phyloP scores from a whole-genome alignment of 208 protist species.

The Trypanosoma avium region DNA sequence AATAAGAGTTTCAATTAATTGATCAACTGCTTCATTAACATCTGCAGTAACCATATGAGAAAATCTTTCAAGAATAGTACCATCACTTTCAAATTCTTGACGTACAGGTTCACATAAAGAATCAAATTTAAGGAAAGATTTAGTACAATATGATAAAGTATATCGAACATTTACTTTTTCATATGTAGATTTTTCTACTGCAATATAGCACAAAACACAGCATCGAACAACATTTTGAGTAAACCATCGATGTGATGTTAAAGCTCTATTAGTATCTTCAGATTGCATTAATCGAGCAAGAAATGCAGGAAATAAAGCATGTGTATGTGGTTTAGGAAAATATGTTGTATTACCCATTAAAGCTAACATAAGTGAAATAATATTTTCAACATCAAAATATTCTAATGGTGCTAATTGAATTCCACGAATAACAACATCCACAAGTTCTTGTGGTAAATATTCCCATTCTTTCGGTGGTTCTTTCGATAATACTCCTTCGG shows the following conservation, averaged over 20 bases:
- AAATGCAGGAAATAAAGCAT: constrained; percentile 80
- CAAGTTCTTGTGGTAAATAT: constrained; percentile 83
- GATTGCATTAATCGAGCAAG: constrained; percentile 61
- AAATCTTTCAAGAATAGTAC: constrained; percentile 79
- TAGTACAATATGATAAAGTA: constrained; percentile 76
- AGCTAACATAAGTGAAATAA: constrained; percentile 83
- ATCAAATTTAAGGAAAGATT: constrained; percentile 63
- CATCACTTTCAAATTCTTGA: constrained; percentile 70
- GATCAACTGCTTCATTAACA: constrained; percentile 83
- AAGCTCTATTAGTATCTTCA: constrained; percentile 39
- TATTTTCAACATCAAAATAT: constrained; percentile 50
- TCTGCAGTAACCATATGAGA: constrained; percentile 90
- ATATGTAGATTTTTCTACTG: constrained; percentile 86
- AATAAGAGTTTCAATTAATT: constrained; percentile 76
- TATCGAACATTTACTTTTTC: constrained; percentile 85
- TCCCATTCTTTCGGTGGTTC: constrained; percentile 62
- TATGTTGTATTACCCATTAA: constrained; percentile 90
- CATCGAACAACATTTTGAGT: constrained; percentile 67
- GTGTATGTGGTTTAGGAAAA: constrained; percentile 90
- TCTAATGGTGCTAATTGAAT: constrained; percentile 61
- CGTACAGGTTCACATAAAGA: constrained; percentile 73
- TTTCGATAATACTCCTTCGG: constrained; percentile 45
- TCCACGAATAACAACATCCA: constrained; percentile 73
- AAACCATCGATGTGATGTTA: constrained; percentile 85
- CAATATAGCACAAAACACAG: constrained; percentile 89